Evolutionary conservation across 148 eudicot genomes (phyloP).

Genomic region (Linanthus parryae): DNA sequence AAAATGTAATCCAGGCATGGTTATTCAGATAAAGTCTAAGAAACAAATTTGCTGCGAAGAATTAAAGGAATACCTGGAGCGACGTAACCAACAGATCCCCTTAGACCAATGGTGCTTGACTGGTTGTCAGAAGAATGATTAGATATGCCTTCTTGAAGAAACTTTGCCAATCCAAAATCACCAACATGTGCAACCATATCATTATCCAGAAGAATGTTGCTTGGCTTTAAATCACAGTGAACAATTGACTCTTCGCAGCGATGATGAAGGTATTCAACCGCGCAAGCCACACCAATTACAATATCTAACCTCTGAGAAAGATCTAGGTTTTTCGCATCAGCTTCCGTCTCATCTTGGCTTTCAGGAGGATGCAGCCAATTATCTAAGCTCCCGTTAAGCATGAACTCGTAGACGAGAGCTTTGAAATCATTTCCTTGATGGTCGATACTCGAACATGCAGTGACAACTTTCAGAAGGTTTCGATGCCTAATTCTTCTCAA

Average conservation of each 20-base stretch:
- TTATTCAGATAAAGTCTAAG: no score
- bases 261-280: constrained; percentile 47
- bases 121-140: no score
- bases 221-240: constrained; percentile 74
- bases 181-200: constrained; percentile 60
- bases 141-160: no score
- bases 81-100: no score
- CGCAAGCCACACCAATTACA: constrained; percentile 47
- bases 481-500: constrained; percentile 27
- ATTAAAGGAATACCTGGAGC: no score
- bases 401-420: constrained; percentile 29
- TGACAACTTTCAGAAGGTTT: constrained; percentile 31
- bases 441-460: constrained; percentile 31
- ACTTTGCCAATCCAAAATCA: constrained; percentile 62
- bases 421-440: constrained; percentile 18
- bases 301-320: constrained; percentile 39
- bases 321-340: no score
- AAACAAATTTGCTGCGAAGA: no score
- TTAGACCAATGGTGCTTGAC: no score
- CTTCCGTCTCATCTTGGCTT: no score
- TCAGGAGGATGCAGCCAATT: constrained; percentile 33
- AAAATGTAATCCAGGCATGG: no score
- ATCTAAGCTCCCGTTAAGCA: constrained; percentile 33
- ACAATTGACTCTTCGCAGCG: constrained; percentile 44
- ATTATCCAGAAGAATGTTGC: constrained; percentile 48